phyloP scores from a whole-genome alignment of 306 rosid genomes.

The Quercus dentata region DNA sequence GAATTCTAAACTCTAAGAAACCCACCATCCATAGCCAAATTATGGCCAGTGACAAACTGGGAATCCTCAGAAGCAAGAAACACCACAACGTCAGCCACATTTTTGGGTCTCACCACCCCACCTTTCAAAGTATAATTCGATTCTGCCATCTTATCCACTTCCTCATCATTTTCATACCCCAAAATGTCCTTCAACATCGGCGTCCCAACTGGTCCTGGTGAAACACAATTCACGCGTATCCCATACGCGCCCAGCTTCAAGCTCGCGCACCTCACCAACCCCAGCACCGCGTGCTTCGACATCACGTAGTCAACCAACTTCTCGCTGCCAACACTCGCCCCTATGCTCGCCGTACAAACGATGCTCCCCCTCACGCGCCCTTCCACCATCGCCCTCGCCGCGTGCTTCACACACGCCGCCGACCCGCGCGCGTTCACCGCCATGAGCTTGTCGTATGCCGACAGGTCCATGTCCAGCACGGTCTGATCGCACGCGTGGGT shows the following conservation, averaged over 20 bases:
- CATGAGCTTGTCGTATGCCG: conserved; percentile 1
- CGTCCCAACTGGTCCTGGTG: too few relatives aligned
- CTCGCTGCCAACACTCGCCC: too few relatives aligned
- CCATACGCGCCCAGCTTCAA: too few relatives aligned
- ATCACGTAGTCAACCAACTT: too few relatives aligned
- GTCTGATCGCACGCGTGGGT: too few relatives aligned
- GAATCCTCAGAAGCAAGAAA: conserved; percentile 9
- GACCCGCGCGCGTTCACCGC: conserved; percentile 28
- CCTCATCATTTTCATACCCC: neutral
- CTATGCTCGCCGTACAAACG: conserved; percentile 40
- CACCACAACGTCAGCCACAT: conserved; percentile 43
- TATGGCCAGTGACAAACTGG: conserved; percentile 33
- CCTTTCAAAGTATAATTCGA: conserved; percentile 31
- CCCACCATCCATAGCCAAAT: conserved; percentile 45
- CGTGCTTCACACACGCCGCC: conserved; percentile 44
- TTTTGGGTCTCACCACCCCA: conserved; percentile 18
- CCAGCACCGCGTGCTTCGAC: too few relatives aligned
- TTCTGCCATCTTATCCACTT: neutral
- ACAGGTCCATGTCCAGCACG: too few relatives aligned
- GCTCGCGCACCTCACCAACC: too few relatives aligned
- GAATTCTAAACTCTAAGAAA: neutral
- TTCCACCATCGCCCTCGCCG: conserved; percentile 53
- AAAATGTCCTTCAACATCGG: too few relatives aligned
- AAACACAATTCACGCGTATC: too few relatives aligned
- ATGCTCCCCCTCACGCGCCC: conserved; percentile 44